Base-by-base conservation (phyloP, 164 flowering plant genomes). In the Sextonia rubra region DNA sequence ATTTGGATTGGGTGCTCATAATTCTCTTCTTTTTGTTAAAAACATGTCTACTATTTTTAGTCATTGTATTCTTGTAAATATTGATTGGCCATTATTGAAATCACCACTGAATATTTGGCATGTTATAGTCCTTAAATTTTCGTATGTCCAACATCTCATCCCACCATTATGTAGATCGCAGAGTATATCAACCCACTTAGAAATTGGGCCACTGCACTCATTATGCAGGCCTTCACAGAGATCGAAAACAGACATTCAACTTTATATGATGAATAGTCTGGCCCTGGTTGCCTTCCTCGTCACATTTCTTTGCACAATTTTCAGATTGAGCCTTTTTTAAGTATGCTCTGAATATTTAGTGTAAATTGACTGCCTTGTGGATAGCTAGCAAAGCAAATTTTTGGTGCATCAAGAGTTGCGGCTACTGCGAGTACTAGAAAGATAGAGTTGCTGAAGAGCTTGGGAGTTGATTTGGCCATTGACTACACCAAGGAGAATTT, bases 321-420 rank as follows among this genome's bases (percentile, higher is more conserved):
- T 56, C 22, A 56, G 64, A 22, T 17, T 61, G 24, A 11, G 23
- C 14, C 64, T 24, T 22, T 61, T 61, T 8, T 5, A 61, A 8
- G 4, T 61, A 22, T 20, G 64, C 25, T 24, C 12, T 22, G 9
- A 22, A 26, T 2, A 24, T 61, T 22, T 22, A 24, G 27, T 20
- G 12, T 17, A 61, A 24, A 22, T 9, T 61, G 14, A 61, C 58
- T 1, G 4, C 58, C 17, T 75, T 44, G 67, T 68, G 61, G 60
- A 74, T 87, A 95, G 99, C 83, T 95, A 4, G 99, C 99, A 47
- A 95, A 93, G 80, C 88, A 91, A 18, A 95, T 93, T 4, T 93
- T 91, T 77, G 95, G 97, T 66, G 98, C 99, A 25, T 90, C 97
- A 3, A 90, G 75, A 79, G 85, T 96, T 56, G 97, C 95, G 27